Conservation (phyloP, 352 stramenopile genomes). For the Phytopythium delawarense region DNA sequence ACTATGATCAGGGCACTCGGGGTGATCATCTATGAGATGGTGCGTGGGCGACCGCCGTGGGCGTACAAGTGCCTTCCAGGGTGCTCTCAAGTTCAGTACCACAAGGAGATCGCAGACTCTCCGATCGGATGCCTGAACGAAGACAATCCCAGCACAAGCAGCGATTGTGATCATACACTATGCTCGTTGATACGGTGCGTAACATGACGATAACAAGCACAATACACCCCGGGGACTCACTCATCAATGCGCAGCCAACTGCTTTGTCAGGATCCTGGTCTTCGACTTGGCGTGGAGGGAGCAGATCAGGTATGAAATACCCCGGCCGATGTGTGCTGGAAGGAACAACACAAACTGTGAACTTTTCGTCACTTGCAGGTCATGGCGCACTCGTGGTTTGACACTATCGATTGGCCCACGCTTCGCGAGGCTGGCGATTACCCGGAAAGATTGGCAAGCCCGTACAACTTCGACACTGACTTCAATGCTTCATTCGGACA, state of each 20-base stretch:
- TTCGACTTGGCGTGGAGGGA: conserved; percentile 40
- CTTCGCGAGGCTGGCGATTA: conserved; percentile 15
- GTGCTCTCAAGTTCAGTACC: conserved; percentile 25
- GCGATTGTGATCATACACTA: conserved; percentile 7
- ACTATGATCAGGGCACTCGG: conserved; percentile 45
- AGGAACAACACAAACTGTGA: neutral
- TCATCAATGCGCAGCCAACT: conserved; percentile 11
- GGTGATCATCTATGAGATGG: conserved; percentile 77
- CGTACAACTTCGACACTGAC: conserved; percentile 32
- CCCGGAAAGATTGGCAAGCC: conserved; percentile 7
- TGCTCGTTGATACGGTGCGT: neutral
- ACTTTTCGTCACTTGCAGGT: conserved; percentile 20
- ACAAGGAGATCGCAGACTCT: conserved; percentile 19
- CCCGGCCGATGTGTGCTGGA: neutral
- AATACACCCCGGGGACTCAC: neutral
- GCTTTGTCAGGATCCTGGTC: conserved; percentile 27
- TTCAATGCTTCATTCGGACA: conserved; percentile 16
- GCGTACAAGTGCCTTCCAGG: conserved; percentile 42
- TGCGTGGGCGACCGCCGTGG: conserved; percentile 56
- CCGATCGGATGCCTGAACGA: neutral
- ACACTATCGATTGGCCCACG: conserved; percentile 42
- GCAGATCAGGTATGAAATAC: conserved; percentile 20
- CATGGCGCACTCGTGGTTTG: conserved; percentile 62
- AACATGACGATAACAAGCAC: neutral
- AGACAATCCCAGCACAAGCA: conserved; percentile 9